These are phyloP conservation scores for Ustilago nuda DNA, from an alignment of 1,284 basidiomycete genomes.

Conservation along the genomic window DNA sequence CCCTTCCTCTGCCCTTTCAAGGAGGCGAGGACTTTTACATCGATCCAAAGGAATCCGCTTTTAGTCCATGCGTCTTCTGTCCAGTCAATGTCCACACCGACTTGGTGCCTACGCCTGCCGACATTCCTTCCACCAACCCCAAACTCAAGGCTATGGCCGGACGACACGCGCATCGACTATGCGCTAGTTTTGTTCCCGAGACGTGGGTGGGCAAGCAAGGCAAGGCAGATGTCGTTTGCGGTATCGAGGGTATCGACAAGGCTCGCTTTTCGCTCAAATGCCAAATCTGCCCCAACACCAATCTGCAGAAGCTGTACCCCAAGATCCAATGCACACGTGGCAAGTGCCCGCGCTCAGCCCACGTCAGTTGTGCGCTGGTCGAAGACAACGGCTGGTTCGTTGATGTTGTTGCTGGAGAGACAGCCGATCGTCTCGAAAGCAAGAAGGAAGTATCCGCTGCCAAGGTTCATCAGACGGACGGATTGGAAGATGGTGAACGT, in stretches of 20 bases:
- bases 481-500: constrained; percentile 49
- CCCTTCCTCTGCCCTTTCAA: constrained; percentile 27
- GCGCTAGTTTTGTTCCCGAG: constrained; percentile 66
- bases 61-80: constrained; percentile 69
- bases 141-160: constrained; percentile 39
- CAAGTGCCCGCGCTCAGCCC: constrained; percentile 91
- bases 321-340: constrained; percentile 94
- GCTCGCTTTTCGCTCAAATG: constrained; percentile 76
- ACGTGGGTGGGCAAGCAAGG: constrained; percentile 59
- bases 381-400: constrained; percentile 64
- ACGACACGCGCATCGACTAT: constrained; percentile 64
- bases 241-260: constrained; percentile 58
- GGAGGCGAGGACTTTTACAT: constrained; percentile 45
- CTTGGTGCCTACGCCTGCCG: constrained; percentile 48
- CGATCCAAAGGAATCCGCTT: constrained; percentile 26
- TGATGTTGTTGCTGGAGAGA: constrained; percentile 50
- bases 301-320: constrained; percentile 81
- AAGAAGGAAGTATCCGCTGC: constrained; percentile 20
- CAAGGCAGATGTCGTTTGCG: constrained; percentile 52
- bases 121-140: constrained; percentile 24
- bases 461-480: constrained; percentile 3
- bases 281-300: constrained; percentile 78
- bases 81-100: constrained; percentile 56
- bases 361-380: constrained; percentile 83
- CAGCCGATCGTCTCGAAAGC: constrained; percentile 62